Evolutionary conservation across 495 filamentous ascomycete genomes (phyloP), one percentile per base, ranked within the genome.

Genomic region (Delitschia confertaspora): DNA sequence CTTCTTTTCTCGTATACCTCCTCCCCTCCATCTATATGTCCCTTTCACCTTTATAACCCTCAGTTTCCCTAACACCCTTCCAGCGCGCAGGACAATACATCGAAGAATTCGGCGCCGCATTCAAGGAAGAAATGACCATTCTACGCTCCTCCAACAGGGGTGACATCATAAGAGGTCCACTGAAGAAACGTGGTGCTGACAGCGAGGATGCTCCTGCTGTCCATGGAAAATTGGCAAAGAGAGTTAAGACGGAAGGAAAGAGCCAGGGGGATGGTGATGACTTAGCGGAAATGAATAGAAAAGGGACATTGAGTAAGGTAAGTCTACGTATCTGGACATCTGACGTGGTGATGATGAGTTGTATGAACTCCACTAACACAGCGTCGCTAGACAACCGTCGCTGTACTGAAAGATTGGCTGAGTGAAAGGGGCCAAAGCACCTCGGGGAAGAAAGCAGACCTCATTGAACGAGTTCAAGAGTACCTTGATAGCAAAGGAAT

Each of bases 391-490:
- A n/a, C n/a, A n/a, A 91, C 76, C 2, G 70, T 95, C 20, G 63
- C 72, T 3, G 68, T 76, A 13, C 57, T 95, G 38, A 93, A 81
- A 59, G 73, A 73, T 1, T 83, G 80, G 53, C 60, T 93, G 40
- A 56, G 58, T 11, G 64, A 64, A 3, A 83, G 83, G 49, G 75
- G 76, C 4, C 58, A 87, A 13, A 66, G 69, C 32, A 66, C 72
- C 4, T 65, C 60, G 16, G 84, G 85, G 0, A 83, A 84, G 64
- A 95, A 95, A 62, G 74, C 69, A 3, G 81, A 91, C 33, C 66
- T 95, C 11, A 61, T 95, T 2, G 83, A 88, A 32, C 76, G 75
- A 29, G 69, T 95, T 11, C 83, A 89, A 59, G 72, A 80, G 48
- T 85, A 74, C 63, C 77, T 89, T 41, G 86, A 93, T 56, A 47